Conservation (phyloP, 2,329 filamentous ascomycete species). For the Verticillium longisporum region DNA sequence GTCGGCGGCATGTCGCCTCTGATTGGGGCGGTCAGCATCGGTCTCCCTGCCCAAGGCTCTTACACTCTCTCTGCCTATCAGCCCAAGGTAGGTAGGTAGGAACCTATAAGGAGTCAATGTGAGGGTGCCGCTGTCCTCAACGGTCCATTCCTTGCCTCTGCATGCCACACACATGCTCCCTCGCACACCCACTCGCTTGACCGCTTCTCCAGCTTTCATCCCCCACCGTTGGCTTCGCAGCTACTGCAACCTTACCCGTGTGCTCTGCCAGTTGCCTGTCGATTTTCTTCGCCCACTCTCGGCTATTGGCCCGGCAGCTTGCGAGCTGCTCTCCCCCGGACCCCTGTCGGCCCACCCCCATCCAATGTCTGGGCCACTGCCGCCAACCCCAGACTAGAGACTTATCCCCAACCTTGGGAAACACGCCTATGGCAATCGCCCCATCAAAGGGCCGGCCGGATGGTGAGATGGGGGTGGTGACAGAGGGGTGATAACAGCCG, state of each 20-base stretch:
- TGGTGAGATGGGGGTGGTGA: background rate
- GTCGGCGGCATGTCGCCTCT: background rate
- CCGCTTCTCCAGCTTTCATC: background rate
- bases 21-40: too few species aligned
- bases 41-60: too few species aligned
- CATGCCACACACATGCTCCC: background rate
- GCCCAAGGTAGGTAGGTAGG: too few species aligned
- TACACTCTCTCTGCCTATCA: too few species aligned
- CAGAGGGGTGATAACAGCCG: background rate
- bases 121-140: background rate
- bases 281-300: conserved; percentile 4
- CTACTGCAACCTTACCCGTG: conserved; percentile 13
- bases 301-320: conserved; percentile 10
- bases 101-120: too few species aligned
- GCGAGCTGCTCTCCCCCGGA: background rate
- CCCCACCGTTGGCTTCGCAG: background rate
- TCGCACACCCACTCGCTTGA: background rate
- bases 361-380: conserved; percentile 2
- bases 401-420: conserved; percentile 5
- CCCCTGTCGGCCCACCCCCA: background rate
- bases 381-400: background rate
- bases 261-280: background rate
- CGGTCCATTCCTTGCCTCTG: background rate
- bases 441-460: background rate
- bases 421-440: background rate